These are phyloP conservation scores for Citrullus amarus DNA, from an alignment of 306 rosid genomes.

Conservation along the genomic window DNA sequence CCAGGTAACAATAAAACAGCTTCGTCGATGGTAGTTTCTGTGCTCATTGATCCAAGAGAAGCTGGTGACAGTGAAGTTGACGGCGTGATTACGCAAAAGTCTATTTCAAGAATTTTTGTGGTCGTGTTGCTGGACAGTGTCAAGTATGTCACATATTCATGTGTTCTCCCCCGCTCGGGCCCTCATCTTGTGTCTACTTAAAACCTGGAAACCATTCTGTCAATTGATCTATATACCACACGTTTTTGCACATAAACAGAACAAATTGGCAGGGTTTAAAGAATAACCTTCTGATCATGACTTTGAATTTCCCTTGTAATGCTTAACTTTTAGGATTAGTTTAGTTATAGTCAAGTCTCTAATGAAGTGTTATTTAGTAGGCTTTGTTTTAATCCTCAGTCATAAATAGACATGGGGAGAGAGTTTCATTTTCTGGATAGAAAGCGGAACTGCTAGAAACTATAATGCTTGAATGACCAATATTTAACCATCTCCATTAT, in stretches of 20 bases:
- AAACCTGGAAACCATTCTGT: conserved; percentile 7
- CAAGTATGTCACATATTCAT: conserved; percentile 87
- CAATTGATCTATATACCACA: neutral
- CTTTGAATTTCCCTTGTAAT: neutral
- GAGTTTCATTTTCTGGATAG: neutral
- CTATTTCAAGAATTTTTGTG: conserved; percentile 69
- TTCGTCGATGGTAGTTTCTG: conserved; percentile 81
- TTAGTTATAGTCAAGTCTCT: neutral
- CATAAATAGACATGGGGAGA: neutral
- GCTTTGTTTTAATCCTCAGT: neutral
- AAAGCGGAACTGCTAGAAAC: conserved; percentile 2
- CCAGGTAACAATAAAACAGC: conserved; percentile 41
- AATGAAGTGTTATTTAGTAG: neutral
- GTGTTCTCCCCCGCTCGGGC: conserved; percentile 63
- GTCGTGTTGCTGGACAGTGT: conserved; percentile 77
- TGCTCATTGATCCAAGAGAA: conserved; percentile 90
- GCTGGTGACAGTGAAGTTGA: conserved; percentile 51
- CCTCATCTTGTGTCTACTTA: conserved; percentile 56
- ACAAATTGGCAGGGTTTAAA: neutral
- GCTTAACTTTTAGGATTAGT: neutral
- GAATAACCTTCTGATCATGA: neutral
- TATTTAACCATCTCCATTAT: neutral
- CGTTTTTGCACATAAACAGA: neutral
- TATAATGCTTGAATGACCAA: neutral
- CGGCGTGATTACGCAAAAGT: conserved; percentile 59